These are phyloP conservation scores for Sclerotiophoma versabilis DNA, from an alignment of 2,329 filamentous ascomycete genomes.

Conservation along the genomic window DNA sequence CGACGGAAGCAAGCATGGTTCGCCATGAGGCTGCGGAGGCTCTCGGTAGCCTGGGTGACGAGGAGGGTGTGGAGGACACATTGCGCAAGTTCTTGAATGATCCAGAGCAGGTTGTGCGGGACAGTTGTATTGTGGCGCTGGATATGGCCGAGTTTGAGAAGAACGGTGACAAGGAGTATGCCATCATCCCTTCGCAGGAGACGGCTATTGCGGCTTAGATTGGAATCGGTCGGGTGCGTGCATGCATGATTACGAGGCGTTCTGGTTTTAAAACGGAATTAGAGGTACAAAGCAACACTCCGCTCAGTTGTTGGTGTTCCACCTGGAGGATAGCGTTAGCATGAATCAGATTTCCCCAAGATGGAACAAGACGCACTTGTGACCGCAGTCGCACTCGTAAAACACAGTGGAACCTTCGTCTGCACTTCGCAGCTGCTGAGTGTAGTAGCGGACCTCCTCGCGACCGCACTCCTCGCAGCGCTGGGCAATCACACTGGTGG, in stretches of 20 bases:
- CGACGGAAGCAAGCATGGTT: conserved; percentile 91
- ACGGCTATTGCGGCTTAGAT: conserved; percentile 37
- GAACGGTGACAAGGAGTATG: conserved; percentile 87
- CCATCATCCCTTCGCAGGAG: conserved; percentile 72
- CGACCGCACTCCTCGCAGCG: conserved; percentile 82
- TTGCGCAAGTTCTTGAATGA: conserved; percentile 86
- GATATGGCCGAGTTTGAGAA: conserved; percentile 99
- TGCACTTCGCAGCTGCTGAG: conserved; percentile 85
- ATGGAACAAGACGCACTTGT: conserved; percentile 67
- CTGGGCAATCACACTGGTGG: conserved; percentile 71
- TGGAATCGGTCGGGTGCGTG: conserved; percentile 7
- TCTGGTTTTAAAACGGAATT: conserved; percentile 23
- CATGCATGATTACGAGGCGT: conserved; percentile 39
- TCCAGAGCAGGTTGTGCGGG: conserved; percentile 88
- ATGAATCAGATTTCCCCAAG: conserved; percentile 5
- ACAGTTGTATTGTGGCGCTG: conserved; percentile 92
- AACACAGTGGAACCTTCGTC: conserved; percentile 96
- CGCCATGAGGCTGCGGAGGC: conserved; percentile 97
- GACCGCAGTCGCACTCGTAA: conserved; percentile 84
- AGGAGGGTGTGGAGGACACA: conserved; percentile 88
- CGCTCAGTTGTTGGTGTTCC: conserved; percentile 69
- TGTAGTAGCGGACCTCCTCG: conserved; percentile 83
- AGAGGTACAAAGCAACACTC: conserved; percentile 31
- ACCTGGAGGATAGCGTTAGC: conserved; percentile 44
- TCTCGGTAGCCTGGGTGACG: conserved; percentile 89